Conservation (phyloP, 2,329 filamentous ascomycete genomes). For the Bipolaris oryzae region DNA sequence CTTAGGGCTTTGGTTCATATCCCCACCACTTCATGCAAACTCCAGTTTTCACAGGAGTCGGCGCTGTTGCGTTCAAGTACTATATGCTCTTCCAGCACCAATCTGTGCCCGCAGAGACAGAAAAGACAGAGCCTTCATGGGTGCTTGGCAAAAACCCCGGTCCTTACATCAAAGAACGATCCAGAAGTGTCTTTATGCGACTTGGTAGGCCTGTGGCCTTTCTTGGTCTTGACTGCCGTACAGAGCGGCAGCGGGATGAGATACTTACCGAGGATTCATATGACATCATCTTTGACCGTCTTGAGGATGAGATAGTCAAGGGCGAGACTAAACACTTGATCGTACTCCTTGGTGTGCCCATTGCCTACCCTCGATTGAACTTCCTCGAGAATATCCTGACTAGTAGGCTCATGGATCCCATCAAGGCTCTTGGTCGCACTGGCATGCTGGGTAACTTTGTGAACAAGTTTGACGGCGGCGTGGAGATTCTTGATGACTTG, state of each 20-base stretch:
- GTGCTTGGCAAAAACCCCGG: constrained; percentile 78
- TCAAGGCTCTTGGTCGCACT: constrained; percentile 84
- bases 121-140: constrained; percentile 89
- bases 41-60: constrained; percentile 86
- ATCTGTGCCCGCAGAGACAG: constrained; percentile 78
- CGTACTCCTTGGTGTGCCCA: constrained; percentile 77
- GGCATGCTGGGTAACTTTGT: constrained; percentile 80
- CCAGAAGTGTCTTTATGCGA: constrained; percentile 83
- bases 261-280: constrained; percentile 82
- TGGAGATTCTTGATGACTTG: constrained; percentile 88
- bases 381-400: constrained; percentile 74
- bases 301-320: constrained; percentile 78
- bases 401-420: constrained; percentile 81
- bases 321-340: constrained; percentile 89
- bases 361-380: constrained; percentile 55
- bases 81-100: constrained; percentile 99
- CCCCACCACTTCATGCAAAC: constrained; percentile 89
- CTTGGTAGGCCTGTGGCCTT: constrained; percentile 81
- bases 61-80: constrained; percentile 94
- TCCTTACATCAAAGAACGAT: constrained; percentile 86
- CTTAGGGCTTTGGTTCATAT: constrained; percentile 86
- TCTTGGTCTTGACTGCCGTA: constrained; percentile 87
- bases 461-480: constrained; percentile 88
- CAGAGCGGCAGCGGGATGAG: constrained; percentile 83
- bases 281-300: constrained; percentile 83